phyloP scores from a whole-genome alignment of 495 filamentous ascomycete genomes.

The Aspergillus sparsus region DNA sequence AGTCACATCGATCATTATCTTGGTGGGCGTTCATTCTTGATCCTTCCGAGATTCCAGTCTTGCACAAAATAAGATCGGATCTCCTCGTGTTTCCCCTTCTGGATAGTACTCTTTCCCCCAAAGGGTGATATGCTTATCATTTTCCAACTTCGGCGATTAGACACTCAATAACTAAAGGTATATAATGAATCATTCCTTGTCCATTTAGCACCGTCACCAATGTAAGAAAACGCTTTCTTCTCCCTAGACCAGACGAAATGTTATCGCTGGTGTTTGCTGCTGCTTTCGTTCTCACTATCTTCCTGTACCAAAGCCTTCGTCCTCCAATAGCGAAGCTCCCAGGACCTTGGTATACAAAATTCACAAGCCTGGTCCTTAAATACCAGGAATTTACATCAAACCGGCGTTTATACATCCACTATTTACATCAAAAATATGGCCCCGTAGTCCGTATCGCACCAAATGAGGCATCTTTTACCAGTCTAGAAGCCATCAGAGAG shows the following conservation, averaged over 20 bases:
- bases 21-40: conserved; percentile 20
- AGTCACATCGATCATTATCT: conserved; percentile 15
- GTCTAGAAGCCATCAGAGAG: conserved; percentile 59
- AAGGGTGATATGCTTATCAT: not conserved
- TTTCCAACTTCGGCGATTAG: not conserved
- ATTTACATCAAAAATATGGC: conserved; percentile 56
- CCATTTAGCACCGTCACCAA: no score
- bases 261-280: conserved; percentile 26
- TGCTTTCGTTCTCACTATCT: conserved; percentile 16
- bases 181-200: no score
- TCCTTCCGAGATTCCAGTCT: conserved; percentile 5
- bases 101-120: not conserved
- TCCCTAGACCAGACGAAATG: conserved; percentile 21
- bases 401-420: conserved; percentile 57
- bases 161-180: no score
- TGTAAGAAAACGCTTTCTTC: not conserved
- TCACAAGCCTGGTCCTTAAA: conserved; percentile 56
- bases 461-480: conserved; percentile 63
- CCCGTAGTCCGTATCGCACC: conserved; percentile 59
- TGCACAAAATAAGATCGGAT: conserved; percentile 8
- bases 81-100: conserved; percentile 13
- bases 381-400: conserved; percentile 57
- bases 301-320: conserved; percentile 17
- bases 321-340: conserved; percentile 39
- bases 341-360: conserved; percentile 53